Percentiles rank a stretch among this genome's conserved stretches.
These are phyloP conservation scores for Neoboletus magnificus DNA, from an alignment of 768 basidiomycete species.

Conservation along the genomic window DNA sequence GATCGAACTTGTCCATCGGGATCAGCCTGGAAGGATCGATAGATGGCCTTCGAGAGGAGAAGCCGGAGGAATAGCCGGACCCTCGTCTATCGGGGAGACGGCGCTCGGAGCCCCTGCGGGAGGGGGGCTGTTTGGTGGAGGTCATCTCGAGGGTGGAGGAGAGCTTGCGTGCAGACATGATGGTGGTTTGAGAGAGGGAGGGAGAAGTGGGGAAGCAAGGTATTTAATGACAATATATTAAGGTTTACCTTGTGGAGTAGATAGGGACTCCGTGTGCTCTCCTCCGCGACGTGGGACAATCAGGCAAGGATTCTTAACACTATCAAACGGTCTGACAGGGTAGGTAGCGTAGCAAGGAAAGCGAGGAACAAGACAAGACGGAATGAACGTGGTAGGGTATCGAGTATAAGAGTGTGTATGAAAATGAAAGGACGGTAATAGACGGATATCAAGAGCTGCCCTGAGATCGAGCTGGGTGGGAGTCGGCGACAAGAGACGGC, in stretches of 20 bases:
- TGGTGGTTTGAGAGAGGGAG: conserved; percentile 12
- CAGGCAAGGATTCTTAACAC: background rate
- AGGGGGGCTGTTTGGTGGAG: conserved; percentile 28
- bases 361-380: conserved; percentile 11
- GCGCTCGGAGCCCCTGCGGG: conserved; percentile 46
- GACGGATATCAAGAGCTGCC: conserved; percentile 27
- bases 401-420: conserved; percentile 11
- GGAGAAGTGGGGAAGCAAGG: background rate
- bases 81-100: conserved; percentile 44
- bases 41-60: conserved; percentile 61
- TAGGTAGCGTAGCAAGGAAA: conserved; percentile 10
- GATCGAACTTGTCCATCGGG: conserved; percentile 72
- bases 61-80: conserved; percentile 43
- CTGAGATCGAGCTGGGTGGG: conserved; percentile 17
- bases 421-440: conserved; percentile 24
- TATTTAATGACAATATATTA: conserved; percentile 14
- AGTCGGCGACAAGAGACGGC: conserved; percentile 10
- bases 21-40: conserved; percentile 76
- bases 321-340: conserved; percentile 1
- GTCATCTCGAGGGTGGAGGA: conserved; percentile 33
- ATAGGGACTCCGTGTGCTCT: background rate
- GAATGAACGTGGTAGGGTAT: conserved; percentile 28
- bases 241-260: conserved; percentile 11
- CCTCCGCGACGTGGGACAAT: conserved; percentile 6
- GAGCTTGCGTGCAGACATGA: conserved; percentile 24